Percentiles rank a stretch among this genome's conserved stretches.
Evolutionary conservation across 1,284 basidiomycete species (phyloP).

Genomic region (Moesziomyces sp.): DNA sequence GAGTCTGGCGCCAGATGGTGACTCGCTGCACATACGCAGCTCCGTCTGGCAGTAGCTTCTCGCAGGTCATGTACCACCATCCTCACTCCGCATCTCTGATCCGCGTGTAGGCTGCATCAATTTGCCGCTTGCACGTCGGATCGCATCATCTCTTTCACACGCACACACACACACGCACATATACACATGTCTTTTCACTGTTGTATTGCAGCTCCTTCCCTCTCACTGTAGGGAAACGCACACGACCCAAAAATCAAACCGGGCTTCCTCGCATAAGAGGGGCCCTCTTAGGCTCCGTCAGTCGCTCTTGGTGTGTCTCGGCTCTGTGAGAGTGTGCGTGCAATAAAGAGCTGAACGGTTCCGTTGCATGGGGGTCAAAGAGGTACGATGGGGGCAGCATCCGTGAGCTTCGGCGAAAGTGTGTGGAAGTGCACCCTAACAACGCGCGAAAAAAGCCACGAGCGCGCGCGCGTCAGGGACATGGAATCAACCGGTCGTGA

Average conservation of each 20-base stretch:
- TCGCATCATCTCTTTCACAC: constrained; percentile 6
- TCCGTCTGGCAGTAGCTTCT: neutral
- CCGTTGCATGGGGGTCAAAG: too few relatives aligned
- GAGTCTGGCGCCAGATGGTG: constrained; percentile 1
- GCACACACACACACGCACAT: constrained; percentile 10
- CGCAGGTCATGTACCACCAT: constrained; percentile 36
- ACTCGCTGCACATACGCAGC: neutral
- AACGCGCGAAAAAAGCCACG: neutral
- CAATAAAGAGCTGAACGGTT: too few relatives aligned
- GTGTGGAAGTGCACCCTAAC: neutral
- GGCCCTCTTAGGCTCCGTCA: constrained; percentile 34
- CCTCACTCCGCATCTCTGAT: constrained; percentile 16
- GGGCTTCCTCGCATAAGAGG: constrained; percentile 35
- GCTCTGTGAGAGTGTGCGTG: too few relatives aligned
- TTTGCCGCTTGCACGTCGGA: neutral
- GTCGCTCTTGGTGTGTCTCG: neutral
- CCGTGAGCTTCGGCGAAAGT: too few relatives aligned
- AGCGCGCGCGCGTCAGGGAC: constrained; percentile 1
- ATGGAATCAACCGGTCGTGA: constrained; percentile 8
- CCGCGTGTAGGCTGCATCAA: neutral
- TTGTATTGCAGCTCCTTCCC: constrained; percentile 33
- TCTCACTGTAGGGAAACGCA: constrained; percentile 12
- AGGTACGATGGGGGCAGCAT: too few relatives aligned
- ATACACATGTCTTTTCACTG: constrained; percentile 10
- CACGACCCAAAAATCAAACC: constrained; percentile 36